Conservation (phyloP, 371 early-diverging fungal genomes). For the Dinochytrium kinnereticum region DNA sequence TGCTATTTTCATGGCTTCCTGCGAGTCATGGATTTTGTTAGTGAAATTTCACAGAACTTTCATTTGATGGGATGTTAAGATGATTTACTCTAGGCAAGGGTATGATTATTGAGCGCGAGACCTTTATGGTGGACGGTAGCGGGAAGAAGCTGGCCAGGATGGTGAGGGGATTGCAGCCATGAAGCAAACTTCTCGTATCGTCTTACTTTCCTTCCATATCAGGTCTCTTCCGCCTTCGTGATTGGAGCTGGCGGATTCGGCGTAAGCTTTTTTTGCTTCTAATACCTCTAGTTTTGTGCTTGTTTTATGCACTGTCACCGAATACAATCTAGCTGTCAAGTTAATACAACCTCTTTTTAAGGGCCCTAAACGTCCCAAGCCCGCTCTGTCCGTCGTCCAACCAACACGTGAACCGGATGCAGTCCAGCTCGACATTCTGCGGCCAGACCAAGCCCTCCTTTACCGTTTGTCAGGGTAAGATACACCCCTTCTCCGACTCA, state of each 20-base stretch:
- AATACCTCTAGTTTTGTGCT: too few species aligned
- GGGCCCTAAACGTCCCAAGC: conserved; percentile 35
- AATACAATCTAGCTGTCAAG: too few species aligned
- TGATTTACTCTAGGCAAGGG: conserved; percentile 66
- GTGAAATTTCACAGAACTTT: too few species aligned
- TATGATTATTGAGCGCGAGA: conserved; percentile 67
- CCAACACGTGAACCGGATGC: conserved; percentile 59
- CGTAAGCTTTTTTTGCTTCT: too few species aligned
- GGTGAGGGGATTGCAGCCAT: too few species aligned
- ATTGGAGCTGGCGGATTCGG: conserved; percentile 51
- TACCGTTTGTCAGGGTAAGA: conserved; percentile 66
- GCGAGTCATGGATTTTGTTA: too few species aligned
- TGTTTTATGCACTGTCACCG: too few species aligned
- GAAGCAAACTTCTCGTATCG: neutral
- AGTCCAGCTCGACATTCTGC: conserved; percentile 49
- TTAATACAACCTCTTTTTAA: too few species aligned
- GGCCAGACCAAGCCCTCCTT: conserved; percentile 63
- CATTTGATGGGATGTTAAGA: neutral
- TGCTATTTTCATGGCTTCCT: too few species aligned
- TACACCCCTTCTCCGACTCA: conserved; percentile 16
- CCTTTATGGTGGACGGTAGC: conserved; percentile 60
- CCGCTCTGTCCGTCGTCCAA: neutral
- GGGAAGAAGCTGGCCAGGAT: conserved; percentile 39
- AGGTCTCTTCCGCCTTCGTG: conserved; percentile 47
- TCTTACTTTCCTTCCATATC: neutral